Percentiles rank a stretch among this genome's conserved stretches.
These are phyloP conservation scores for Globisporangium iwayamae DNA, from an alignment of 352 stramenopile genomes.

Conservation along the genomic window DNA sequence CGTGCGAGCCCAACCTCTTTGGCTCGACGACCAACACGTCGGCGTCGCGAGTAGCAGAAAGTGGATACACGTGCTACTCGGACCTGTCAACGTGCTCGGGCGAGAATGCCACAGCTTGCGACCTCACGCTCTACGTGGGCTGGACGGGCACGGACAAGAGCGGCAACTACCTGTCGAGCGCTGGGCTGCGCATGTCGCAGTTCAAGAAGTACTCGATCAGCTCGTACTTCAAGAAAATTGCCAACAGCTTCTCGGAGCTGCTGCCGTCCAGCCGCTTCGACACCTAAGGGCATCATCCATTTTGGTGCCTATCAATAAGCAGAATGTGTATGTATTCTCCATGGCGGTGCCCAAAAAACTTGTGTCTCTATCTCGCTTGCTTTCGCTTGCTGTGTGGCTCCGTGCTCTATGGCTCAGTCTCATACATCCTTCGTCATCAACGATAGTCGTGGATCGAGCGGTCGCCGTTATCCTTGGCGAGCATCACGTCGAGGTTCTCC, in stretches of 20 bases:
- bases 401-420: background rate
- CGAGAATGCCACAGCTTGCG: conserved; percentile 46
- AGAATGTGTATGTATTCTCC: conserved; percentile 1
- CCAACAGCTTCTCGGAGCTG: conserved; percentile 45
- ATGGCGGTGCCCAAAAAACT: background rate
- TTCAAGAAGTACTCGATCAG: conserved; percentile 83
- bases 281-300: conserved; percentile 10
- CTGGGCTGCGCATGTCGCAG: conserved; percentile 74
- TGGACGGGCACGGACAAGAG: conserved; percentile 80
- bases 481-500: conserved; percentile 58
- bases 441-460: conserved; percentile 65
- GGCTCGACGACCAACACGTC: conserved; percentile 45
- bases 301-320: background rate
- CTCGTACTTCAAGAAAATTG: conserved; percentile 69
- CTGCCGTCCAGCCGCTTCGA: conserved; percentile 49
- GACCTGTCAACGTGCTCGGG: conserved; percentile 28
- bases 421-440: conserved; percentile 10
- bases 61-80: conserved; percentile 69
- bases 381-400: conserved; percentile 5
- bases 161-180: conserved; percentile 75
- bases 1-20: conserved; percentile 71
- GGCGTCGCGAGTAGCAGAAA: conserved; percentile 34
- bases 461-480: conserved; percentile 46
- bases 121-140: conserved; percentile 74
- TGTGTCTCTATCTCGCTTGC: conserved; percentile 10